Evolutionary conservation across 441 rosid genomes (phyloP), one percentile per base, ranked within the genome.

Genomic region (Biscutella laevigata): DNA sequence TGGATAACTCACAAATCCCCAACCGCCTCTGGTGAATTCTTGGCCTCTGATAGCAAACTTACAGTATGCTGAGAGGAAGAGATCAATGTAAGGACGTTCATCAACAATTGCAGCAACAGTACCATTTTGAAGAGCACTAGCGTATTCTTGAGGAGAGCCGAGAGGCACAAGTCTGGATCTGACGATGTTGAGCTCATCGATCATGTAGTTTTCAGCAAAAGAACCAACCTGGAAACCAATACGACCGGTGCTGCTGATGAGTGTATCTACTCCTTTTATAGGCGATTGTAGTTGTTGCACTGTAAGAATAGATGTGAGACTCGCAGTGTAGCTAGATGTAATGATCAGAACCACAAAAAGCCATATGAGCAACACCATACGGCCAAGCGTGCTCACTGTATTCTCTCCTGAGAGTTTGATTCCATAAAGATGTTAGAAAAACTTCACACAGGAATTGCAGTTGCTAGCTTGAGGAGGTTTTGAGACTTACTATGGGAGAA

Each of bases 261-360:
- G 81, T 12, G 88, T 51, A 41, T 88, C 94, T 9, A 92, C 84
- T 65, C 96, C 95, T 66, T 71, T 79, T 36, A 92, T 84, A 48
- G 92, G 91, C 2, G 98, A 92, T 35, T 82, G 75, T 36, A 92
- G 77, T 56, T 88, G 95, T 62, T 79, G 88, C 57, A 84, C 95
- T 2, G 96, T 92, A 61, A 92, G 91, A 33, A 86, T 83, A 16
- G 96, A 91, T 58, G 96, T 88, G 60, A 91, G 79, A 70, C 96
- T 91, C n/a, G 98, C 98, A 6, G 92, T 92, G 62, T 92, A 92
- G 82, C 96, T 92, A n/a, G 95, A 88, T 62, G 72, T 88, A 40
- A 92, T 73, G 47, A 92, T 85, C 61, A 88, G 68, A 58, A 92
- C 94, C 9, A 92, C 94, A 53, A 88, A 91, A 30, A 92, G 87